A percentile compares a stretch with the other conserved stretches of the same genome.
Conservation (phyloP, 2,329 filamentous ascomycete species). For the Lasiodiplodia gonubiensis region DNA sequence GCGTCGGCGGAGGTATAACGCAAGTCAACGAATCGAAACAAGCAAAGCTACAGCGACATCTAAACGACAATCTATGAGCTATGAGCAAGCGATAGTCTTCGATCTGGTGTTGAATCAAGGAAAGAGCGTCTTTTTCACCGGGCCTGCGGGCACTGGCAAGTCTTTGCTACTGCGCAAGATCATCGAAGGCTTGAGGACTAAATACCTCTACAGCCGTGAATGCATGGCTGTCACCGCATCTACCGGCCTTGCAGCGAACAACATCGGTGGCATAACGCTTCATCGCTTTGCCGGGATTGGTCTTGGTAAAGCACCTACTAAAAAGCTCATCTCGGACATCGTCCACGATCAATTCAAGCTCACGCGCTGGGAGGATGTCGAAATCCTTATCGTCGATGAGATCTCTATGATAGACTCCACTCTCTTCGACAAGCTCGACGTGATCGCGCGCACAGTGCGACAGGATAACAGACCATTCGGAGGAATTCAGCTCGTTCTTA, state of each 20-base stretch:
- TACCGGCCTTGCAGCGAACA: slow-evolving; percentile 64
- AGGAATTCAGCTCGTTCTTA: slow-evolving; percentile 62
- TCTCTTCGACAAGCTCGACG: slow-evolving; percentile 59
- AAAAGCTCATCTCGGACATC: neutral
- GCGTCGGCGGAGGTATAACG: neutral
- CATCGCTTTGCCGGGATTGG: slow-evolving; percentile 60
- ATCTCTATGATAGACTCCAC: slow-evolving; percentile 68
- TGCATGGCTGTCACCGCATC: slow-evolving; percentile 58
- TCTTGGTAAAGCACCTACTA: neutral
- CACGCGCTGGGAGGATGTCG: slow-evolving; percentile 33
- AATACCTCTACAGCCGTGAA: neutral
- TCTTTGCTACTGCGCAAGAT: slow-evolving; percentile 61
- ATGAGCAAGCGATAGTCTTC: slow-evolving; percentile 57
- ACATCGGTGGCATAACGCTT: slow-evolving; percentile 62
- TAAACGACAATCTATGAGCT: slow-evolving; percentile 44
- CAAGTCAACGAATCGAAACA: neutral
- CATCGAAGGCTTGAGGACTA: slow-evolving; percentile 45
- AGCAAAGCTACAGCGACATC: neutral
- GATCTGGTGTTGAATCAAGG: slow-evolving; percentile 57
- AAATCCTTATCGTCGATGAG: slow-evolving; percentile 67
- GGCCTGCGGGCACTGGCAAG: slow-evolving; percentile 67
- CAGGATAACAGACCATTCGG: slow-evolving; percentile 44
- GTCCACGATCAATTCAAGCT: slow-evolving; percentile 37
- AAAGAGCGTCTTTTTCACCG: slow-evolving; percentile 68
- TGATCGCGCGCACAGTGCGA: slow-evolving; percentile 52